Conservation (phyloP, 208 protist species). For the Sergeia podlipaevii region DNA sequence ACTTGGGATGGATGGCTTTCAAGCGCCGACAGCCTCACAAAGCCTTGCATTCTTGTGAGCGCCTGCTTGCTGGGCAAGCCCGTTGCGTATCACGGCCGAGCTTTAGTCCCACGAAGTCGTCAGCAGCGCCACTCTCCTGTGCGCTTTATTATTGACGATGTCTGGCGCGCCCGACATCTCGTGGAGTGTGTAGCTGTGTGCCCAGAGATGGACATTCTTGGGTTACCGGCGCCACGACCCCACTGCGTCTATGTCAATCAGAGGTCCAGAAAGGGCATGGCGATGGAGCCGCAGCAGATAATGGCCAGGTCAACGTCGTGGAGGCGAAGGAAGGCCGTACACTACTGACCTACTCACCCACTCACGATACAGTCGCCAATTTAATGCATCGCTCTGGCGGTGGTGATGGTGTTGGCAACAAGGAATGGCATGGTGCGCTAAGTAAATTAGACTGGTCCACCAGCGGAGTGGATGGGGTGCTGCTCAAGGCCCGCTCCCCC, state of each 20-base stretch:
- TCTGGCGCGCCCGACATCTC: slow-evolving; percentile 23
- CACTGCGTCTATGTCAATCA: no score
- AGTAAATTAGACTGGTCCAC: no score
- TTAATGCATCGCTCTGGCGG: no score
- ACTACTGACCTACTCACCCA: background rate
- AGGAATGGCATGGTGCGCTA: no score
- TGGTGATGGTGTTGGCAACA: slow-evolving; percentile 10
- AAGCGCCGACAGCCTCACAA: no score
- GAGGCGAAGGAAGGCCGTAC: background rate
- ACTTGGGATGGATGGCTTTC: no score
- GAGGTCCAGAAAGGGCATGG: no score
- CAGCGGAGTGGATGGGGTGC: slow-evolving; percentile 56
- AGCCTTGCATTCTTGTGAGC: slow-evolving; percentile 54
- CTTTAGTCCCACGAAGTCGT: background rate
- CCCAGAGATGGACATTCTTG: slow-evolving; percentile 73
- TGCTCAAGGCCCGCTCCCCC: slow-evolving; percentile 77
- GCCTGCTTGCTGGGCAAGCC: slow-evolving; percentile 59
- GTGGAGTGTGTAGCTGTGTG: slow-evolving; percentile 59
- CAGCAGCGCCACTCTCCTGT: slow-evolving; percentile 17
- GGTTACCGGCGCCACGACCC: slow-evolving; percentile 43
- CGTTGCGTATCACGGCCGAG: slow-evolving; percentile 48
- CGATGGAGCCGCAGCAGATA: slow-evolving; percentile 11
- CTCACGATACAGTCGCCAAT: no score
- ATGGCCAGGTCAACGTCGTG: background rate
- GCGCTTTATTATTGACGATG: slow-evolving; percentile 37